A percentile compares a stretch with the other conserved stretches of the same genome.
phyloP scores from a whole-genome alignment of 495 filamentous ascomycete species.

The Hypomontagnella monticulosa region DNA sequence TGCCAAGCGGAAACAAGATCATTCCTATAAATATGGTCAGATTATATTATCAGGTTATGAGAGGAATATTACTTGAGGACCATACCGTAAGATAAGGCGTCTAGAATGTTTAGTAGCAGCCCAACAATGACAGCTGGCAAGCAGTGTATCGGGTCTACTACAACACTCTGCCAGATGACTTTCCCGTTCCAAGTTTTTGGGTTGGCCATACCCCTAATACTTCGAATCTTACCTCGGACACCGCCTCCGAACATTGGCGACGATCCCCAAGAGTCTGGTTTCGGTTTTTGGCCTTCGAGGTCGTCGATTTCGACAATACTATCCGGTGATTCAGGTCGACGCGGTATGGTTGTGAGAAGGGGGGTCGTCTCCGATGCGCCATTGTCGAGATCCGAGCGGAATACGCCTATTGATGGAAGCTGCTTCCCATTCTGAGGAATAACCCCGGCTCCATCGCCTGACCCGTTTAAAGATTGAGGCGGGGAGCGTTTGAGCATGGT shows the following conservation, averaged over 20 bases:
- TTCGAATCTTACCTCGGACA: conserved; percentile 24
- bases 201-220: conserved; percentile 49
- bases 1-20: conserved; percentile 93
- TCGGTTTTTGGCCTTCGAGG: conserved; percentile 54
- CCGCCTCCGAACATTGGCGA: conserved; percentile 17
- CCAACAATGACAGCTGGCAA: conserved; percentile 90
- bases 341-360: conserved; percentile 44
- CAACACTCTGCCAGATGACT: conserved; percentile 68
- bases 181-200: conserved; percentile 78
- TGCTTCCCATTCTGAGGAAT: conserved; percentile 3
- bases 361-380: conserved; percentile 50
- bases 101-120: conserved; percentile 88
- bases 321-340: conserved; percentile 39
- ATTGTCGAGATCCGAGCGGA: conserved; percentile 13
- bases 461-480: conserved; percentile 41
- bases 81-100: conserved; percentile 91
- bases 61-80: not conserved
- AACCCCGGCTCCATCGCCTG: not conserved
- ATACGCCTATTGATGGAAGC: conserved; percentile 22
- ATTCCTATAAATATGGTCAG: conserved; percentile 65
- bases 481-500: conserved; percentile 69
- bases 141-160: conserved; percentile 72
- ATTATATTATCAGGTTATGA: not conserved
- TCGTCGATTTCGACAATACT: conserved; percentile 47
- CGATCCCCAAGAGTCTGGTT: not conserved